Evolutionary conservation across 2,329 filamentous ascomycete genomes (phyloP).

Genomic region (Shiraia bambusicola): DNA sequence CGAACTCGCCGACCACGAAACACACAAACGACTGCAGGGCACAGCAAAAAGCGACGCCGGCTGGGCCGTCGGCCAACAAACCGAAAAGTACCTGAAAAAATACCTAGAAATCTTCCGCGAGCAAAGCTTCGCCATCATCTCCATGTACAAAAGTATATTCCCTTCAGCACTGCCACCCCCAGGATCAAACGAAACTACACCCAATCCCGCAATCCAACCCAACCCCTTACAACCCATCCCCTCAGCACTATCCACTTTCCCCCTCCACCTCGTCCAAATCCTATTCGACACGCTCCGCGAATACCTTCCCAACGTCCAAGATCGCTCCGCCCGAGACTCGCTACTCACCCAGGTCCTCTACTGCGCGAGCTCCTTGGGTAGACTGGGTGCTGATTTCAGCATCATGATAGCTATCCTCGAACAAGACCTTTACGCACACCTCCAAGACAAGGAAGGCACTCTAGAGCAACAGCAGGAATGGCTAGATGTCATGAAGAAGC

Average conservation of each 20-base stretch:
- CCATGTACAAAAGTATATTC: constrained; percentile 91
- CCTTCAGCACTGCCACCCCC: constrained; percentile 56
- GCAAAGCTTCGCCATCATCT: constrained; percentile 93
- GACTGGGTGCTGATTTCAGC: constrained; percentile 89
- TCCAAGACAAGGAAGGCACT: no score
- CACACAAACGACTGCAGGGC: constrained; percentile 45
- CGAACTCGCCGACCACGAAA: constrained; percentile 88
- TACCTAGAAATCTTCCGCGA: constrained; percentile 98
- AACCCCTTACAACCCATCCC: constrained; percentile 61
- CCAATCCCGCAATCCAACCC: constrained; percentile 18
- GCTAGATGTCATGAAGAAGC: constrained; percentile 86
- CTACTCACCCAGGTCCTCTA: constrained; percentile 91
- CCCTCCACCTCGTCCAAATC: constrained; percentile 78
- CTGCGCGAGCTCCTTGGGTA: constrained; percentile 85
- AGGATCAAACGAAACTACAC: constrained; percentile 29
- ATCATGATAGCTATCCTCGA: constrained; percentile 72
- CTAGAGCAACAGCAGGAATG: no score
- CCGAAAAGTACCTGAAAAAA: constrained; percentile 88
- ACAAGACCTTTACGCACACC: constrained; percentile 46
- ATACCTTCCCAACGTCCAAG: constrained; percentile 80
- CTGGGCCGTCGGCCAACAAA: constrained; percentile 81
- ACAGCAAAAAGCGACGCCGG: constrained; percentile 45
- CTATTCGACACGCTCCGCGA: constrained; percentile 72
- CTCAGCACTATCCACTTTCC: constrained; percentile 78
- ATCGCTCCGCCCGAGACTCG: constrained; percentile 79